phyloP scores from a whole-genome alignment of 2,329 filamentous ascomycete genomes.

The Nemania sp. region DNA sequence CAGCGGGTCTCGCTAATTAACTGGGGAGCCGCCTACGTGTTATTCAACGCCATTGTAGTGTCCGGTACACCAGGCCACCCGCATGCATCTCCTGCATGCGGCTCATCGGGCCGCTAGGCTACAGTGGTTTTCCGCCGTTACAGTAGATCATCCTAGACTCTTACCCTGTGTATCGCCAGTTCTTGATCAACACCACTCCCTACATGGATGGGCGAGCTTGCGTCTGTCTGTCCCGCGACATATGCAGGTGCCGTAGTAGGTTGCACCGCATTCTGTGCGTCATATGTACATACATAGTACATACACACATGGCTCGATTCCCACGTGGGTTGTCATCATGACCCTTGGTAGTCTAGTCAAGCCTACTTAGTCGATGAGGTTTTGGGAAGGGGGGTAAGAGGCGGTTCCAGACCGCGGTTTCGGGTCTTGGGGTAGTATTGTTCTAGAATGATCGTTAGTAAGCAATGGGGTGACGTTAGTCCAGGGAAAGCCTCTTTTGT shows the following conservation, averaged over 20 bases:
- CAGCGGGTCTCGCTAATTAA: conserved; percentile 10
- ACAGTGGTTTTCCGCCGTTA: conserved; percentile 14
- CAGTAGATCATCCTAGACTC: conserved; percentile 7
- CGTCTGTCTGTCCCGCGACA: neutral
- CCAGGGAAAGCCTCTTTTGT: neutral
- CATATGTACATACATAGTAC: conserved; percentile 18
- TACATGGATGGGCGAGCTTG: neutral
- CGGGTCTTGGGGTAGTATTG: conserved; percentile 19
- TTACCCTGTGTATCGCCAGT: neutral
- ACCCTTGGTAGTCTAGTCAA: no score
- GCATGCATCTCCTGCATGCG: conserved; percentile 29
- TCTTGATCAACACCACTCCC: neutral
- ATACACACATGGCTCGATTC: conserved; percentile 30
- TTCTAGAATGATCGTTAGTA: conserved; percentile 22
- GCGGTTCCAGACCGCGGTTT: conserved; percentile 12
- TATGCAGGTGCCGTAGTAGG: conserved; percentile 24
- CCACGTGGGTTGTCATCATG: conserved; percentile 37
- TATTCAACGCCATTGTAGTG: neutral
- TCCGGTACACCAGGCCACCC: conserved; percentile 18
- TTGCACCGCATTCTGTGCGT: conserved; percentile 26
- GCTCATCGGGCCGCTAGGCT: conserved; percentile 31
- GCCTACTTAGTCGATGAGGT: neutral
- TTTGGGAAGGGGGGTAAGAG: neutral
- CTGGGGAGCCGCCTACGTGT: neutral
- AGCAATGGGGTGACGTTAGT: conserved; percentile 2